phyloP scores from a whole-genome alignment of 2,329 filamentous ascomycete genomes.

The Chaetomium sp. region DNA sequence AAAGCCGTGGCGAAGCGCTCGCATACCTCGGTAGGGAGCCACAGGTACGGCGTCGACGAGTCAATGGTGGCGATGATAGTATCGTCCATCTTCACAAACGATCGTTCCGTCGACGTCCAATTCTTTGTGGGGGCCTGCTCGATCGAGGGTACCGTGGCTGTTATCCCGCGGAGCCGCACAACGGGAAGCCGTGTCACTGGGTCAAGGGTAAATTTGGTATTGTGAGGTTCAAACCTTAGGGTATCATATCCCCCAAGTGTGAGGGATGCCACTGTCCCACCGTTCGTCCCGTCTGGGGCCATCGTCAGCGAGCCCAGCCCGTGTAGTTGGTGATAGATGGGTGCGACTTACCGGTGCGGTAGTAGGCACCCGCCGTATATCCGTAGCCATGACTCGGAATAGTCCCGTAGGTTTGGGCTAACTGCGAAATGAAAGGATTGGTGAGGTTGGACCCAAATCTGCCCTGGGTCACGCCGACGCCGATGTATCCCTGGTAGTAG shows the following conservation, averaged over 20 bases:
- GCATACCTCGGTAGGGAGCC: conserved; percentile 63
- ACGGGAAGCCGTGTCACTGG: conserved; percentile 58
- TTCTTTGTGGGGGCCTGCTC: conserved; percentile 38
- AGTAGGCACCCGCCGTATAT: conserved; percentile 75
- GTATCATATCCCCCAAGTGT: conserved; percentile 72
- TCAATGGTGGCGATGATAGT: conserved; percentile 60
- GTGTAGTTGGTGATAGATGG: neutral
- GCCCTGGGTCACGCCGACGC: conserved; percentile 58
- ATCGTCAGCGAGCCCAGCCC: conserved; percentile 17
- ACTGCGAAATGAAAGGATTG: conserved; percentile 55
- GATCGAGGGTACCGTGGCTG: conserved; percentile 43
- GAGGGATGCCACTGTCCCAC: conserved; percentile 56
- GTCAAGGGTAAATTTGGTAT: conserved; percentile 60
- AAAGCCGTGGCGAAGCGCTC: conserved; percentile 65
- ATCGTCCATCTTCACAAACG: conserved; percentile 50
- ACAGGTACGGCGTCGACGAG: conserved; percentile 65
- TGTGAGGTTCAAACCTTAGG: conserved; percentile 62
- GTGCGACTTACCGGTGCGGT: conserved; percentile 41
- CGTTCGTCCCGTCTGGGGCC: conserved; percentile 29
- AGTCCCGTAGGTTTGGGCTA: conserved; percentile 59
- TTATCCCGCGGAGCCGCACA: conserved; percentile 62
- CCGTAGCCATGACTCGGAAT: conserved; percentile 75
- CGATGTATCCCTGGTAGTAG: conserved; percentile 58
- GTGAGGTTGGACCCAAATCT: conserved; percentile 54
- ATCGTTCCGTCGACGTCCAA: conserved; percentile 45